Evolutionary conservation across 129 eudicot genomes (phyloP), one percentile per base, ranked within the genome.

Genomic region (Centrapalus pauciflorus): DNA sequence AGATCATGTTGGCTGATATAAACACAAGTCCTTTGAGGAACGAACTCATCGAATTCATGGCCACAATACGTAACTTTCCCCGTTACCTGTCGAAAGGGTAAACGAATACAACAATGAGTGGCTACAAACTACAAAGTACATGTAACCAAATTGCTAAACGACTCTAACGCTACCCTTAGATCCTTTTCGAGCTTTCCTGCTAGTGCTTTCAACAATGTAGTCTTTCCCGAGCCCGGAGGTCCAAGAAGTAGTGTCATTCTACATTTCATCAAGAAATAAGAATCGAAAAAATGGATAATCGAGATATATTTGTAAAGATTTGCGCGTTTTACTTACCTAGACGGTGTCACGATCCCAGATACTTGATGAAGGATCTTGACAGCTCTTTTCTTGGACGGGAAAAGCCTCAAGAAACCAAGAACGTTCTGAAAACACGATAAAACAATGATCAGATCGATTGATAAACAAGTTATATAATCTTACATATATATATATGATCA

Each of bases 181-280:
- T 89, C 93, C 7, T 72, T 71, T 35, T 89, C 93, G 51, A 85
- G 81, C 76, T 82, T 81, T 75, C 96, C 96, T 0, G 96, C 89
- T 37, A 89, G 80, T 26, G 79, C 90, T 78, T 85, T 78, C 69
- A 85, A 51, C 72, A 89, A 83, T 61, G 93, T 89, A n/a, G 96
- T 83, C 64, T 89, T 89, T 23, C 94, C 96, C 2, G 96, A 89
- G 37, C 79, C 88, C 1, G 94, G 96, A 71, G 96, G 96, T 9
- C 94, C 96, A 1, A 89, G 50, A 73, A 89, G 96, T 46, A 89
- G 83, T 16, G 96, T 83, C 82, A 83, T 69, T 77, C 96, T 89
- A 70, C 2, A 34, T 25, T 68, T 72, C 26, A 14, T 73, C 30
- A 52, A 35, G 7, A 41, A 49, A 16, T n/a, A 28, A 12, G 29